Base-by-base conservation (phyloP, 345 rosid genomes). In the Combretum micranthum region DNA sequence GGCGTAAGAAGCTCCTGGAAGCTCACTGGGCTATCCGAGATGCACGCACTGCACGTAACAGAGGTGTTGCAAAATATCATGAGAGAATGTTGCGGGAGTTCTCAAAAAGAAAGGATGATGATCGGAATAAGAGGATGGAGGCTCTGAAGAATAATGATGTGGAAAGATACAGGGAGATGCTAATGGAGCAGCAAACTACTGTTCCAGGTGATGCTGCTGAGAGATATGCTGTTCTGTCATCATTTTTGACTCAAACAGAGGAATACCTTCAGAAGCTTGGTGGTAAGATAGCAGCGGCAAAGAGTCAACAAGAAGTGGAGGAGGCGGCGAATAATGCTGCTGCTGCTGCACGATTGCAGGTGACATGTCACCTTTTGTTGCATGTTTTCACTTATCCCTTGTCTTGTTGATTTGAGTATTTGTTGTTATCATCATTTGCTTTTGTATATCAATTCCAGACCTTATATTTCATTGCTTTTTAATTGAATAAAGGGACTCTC, bases 1-100 rank as follows among this genome's bases (percentile, higher is more conserved):
- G 99, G 99, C 97, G 99, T 51, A 94, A 94, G 79, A 94, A 83
- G 69, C 95, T 94, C 77, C 87, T 94, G 50, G 99, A 94, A 82
- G 77, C 90, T 72, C 99, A 94, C 56, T 94, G 99, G 99, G 84
- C 73, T 53, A 85, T 90, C 67, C 99, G 99, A 55, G 99, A 94
- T 83, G 88, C 99, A 25, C 88, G 99, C 50, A 94, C 88, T 74
- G 86, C 97, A 57, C 93, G 99, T 17, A 94, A 94, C 62, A 81
- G 97, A 64, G 99, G 99, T 63, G 97, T 94, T 66, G 99, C 97
- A 50, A 94, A 94, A 69, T 94, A 94, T 78, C 99, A 94, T 67
- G 99, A 94, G 72, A 87, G 83, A 66, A 94, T 87, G 84, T 63
- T 87, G 80, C 79, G 97, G 71, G 99, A 94, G 65, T 94, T 84